Conservation (phyloP, 192 early-diverging fungal species). For the Spizellomyces sp. region DNA sequence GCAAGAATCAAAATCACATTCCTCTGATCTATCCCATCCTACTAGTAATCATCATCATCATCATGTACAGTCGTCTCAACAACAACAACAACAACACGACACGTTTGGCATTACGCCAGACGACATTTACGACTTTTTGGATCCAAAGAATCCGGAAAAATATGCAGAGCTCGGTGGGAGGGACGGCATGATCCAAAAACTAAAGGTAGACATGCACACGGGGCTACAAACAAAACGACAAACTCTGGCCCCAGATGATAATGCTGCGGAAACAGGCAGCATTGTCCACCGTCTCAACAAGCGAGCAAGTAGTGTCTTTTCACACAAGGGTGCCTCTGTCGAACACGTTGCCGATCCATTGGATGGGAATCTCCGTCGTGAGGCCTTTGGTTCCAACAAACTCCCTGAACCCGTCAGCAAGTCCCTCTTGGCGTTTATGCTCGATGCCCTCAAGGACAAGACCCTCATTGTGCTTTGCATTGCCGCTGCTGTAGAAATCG, state of each 20-base stretch:
- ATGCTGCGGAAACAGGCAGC: not conserved
- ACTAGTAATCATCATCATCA: no score
- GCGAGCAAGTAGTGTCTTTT: not conserved
- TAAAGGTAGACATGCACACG: conserved; percentile 34
- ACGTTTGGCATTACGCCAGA: conserved; percentile 20
- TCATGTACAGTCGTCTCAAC: no score
- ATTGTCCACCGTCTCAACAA: not conserved
- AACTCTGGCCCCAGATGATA: not conserved
- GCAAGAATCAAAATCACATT: no score
- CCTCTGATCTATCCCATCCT: no score
- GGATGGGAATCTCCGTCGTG: conserved; percentile 2
- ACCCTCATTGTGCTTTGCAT: conserved; percentile 81
- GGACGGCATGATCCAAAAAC: conserved; percentile 30
- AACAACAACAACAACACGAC: no score
- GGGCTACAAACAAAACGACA: conserved; percentile 29
- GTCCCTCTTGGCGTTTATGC: conserved; percentile 43
- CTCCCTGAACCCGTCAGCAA: conserved; percentile 38
- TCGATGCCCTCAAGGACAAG: conserved; percentile 51
- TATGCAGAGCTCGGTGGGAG: conserved; percentile 38
- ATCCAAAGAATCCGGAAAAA: conserved; percentile 41
- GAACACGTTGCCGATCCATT: not conserved
- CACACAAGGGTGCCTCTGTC: not conserved
- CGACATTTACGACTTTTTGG: conserved; percentile 44
- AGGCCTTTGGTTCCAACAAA: conserved; percentile 43
- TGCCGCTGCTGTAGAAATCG: conserved; percentile 81